phyloP scores from a whole-genome alignment of 768 basidiomycete genomes.

The Kwoniella botswanensis region DNA sequence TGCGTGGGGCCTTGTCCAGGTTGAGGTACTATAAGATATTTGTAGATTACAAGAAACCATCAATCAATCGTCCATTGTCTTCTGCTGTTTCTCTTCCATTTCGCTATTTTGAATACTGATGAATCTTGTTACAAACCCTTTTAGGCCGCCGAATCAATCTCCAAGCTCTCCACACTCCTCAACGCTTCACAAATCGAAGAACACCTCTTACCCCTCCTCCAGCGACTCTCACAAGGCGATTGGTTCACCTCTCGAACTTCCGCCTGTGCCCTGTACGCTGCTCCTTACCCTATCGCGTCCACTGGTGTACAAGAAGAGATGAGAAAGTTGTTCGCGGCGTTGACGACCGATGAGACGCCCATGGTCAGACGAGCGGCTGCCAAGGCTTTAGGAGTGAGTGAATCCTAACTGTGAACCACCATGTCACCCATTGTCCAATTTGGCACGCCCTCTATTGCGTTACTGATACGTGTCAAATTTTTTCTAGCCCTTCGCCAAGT shows the following conservation, averaged over 20 bases:
- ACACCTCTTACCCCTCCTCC: slow-evolving; percentile 86
- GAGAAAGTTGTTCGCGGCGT: slow-evolving; percentile 77
- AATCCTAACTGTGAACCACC: not conserved
- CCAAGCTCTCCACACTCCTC: slow-evolving; percentile 80
- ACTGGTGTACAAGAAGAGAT: slow-evolving; percentile 71
- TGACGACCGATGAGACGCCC: slow-evolving; percentile 93
- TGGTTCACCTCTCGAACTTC: slow-evolving; percentile 99
- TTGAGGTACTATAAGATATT: no score
- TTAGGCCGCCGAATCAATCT: slow-evolving; percentile 94
- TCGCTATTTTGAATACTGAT: no score
- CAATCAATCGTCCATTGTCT: not conserved
- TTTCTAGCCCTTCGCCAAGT: slow-evolving; percentile 74
- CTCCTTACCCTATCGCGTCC: slow-evolving; percentile 70
- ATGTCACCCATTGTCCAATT: not conserved
- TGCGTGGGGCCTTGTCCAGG: no score
- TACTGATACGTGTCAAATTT: no score
- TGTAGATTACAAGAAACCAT: no score
- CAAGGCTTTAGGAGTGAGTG: slow-evolving; percentile 90
- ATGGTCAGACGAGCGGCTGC: slow-evolving; percentile 98
- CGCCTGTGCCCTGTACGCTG: slow-evolving; percentile 88
- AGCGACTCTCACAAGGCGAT: slow-evolving; percentile 86
- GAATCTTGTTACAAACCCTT: slow-evolving; percentile 11
- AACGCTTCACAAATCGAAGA: slow-evolving; percentile 81
- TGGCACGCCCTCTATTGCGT: not conserved
- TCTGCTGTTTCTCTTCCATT: not conserved